Percentiles rank a stretch among this genome's conserved stretches.
Evolutionary conservation across 1,284 basidiomycete species (phyloP).

Genomic region (Ganoderma meredithae): DNA sequence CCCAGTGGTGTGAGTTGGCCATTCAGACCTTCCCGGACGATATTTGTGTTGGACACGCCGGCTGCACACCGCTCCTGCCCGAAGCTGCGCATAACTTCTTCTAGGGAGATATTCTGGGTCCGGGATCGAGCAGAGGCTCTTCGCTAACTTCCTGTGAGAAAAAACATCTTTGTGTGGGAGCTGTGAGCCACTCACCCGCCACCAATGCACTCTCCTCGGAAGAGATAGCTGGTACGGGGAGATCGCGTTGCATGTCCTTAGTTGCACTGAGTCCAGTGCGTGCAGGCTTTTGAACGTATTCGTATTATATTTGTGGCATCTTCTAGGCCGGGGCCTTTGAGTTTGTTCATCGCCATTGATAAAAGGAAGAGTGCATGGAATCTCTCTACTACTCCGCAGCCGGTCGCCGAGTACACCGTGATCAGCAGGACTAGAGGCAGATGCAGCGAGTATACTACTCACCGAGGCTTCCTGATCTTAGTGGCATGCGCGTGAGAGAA

Average conservation of each 20-base stretch:
- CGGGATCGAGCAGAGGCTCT: conserved; percentile 16
- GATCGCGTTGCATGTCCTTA: neutral
- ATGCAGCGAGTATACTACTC: neutral
- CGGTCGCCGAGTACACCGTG: neutral
- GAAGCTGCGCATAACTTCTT: conserved; percentile 24
- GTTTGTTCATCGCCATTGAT: neutral
- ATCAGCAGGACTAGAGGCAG: neutral
- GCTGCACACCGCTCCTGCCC: conserved; percentile 10
- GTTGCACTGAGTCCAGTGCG: neutral
- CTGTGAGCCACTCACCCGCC: conserved; percentile 8
- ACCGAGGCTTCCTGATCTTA: neutral
- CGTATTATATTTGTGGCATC: neutral
- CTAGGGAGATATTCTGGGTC: conserved; percentile 8
- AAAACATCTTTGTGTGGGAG: conserved; percentile 24
- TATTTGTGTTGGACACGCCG: conserved; percentile 9
- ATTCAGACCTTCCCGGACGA: conserved; percentile 15
- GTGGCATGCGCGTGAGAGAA: neutral
- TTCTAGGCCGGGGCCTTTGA: neutral
- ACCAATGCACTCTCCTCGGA: neutral
- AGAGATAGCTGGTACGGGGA: neutral
- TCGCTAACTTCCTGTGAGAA: conserved; percentile 26
- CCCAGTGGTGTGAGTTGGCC: conserved; percentile 24
- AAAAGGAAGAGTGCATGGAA: neutral
- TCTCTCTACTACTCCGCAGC: neutral
- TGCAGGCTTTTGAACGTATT: neutral